Evolutionary conservation across 257 asterid species (phyloP).

Genomic region (Nicotiana attenuata): DNA sequence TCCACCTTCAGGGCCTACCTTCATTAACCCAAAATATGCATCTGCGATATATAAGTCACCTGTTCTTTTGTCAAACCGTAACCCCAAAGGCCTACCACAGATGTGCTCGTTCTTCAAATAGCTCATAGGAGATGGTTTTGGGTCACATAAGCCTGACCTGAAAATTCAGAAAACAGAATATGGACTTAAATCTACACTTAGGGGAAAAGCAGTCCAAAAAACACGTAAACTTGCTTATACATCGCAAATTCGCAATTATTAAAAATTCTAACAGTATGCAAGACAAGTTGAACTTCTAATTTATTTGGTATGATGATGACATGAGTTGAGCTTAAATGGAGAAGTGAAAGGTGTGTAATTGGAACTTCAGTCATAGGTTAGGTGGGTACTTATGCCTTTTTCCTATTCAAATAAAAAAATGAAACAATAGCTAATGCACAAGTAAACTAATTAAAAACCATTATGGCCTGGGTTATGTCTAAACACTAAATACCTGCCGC

Average conservation of each 20-base stretch:
- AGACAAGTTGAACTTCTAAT: not conserved
- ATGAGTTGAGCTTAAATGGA: too few species aligned
- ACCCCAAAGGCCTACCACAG: slow-evolving; percentile 95
- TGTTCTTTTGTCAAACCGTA: slow-evolving; percentile 66
- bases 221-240: not conserved
- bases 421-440: not conserved
- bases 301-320: too few species aligned
- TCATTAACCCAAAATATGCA: slow-evolving; percentile 93
- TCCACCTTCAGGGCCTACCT: slow-evolving; percentile 95
- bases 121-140: slow-evolving; percentile 52
- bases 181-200: not conserved
- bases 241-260: not conserved
- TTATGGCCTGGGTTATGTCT: not conserved
- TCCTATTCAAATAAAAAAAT: not conserved
- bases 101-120: slow-evolving; percentile 83
- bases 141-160: slow-evolving; percentile 74
- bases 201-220: not conserved
- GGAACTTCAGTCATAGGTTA: too few species aligned
- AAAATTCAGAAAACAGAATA: slow-evolving; percentile 16
- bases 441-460: not conserved
- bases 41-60: slow-evolving; percentile 94
- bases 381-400: too few species aligned
- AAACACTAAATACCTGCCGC: not conserved
- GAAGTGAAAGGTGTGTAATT: too few species aligned
- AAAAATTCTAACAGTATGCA: not conserved